Base-by-base conservation (phyloP, 768 basidiomycete genomes). In the Gymnopilus dilepis region DNA sequence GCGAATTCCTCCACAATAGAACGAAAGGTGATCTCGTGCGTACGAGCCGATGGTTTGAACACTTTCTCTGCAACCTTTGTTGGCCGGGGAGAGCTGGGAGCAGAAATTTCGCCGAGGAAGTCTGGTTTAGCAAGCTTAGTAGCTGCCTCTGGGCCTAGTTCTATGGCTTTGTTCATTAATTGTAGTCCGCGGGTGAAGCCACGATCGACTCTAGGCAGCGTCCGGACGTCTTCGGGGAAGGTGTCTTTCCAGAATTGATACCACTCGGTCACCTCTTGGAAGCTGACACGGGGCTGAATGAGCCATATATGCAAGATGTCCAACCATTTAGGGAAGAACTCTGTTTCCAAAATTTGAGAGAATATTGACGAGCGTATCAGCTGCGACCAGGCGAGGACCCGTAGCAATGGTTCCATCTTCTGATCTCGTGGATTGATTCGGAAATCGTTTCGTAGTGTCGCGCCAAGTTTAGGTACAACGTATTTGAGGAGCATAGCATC, bases 301-400 rank as follows among this genome's bases (percentile, higher is more conserved):
- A 99, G 88, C 97, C 97, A 99, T 45, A 94, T 76, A 70, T 96
- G 89, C 22, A 99, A 79, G 21, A 92, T 88, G 51, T 95, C 91
- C 61, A 99, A 81, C 95, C 96, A 99, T 72, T 97, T 97, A 4
- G 95, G 93, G 84, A 98, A 98, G 80, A 99, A 97, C 69, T 95
- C 94, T 5, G 84, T 83, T 72, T 97, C 93, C 64, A 99, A 77
- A 12, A 99, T 78, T 69, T 95, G 92, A 1, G 88, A 82, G 68
- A 97, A 83, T 62, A 97, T 84, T 4, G 91, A 87, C 0, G 86
- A 75, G 7, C 92, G 89, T 34, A 99, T 80, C 58, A 93, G 80
- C 31, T 78, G 72, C 11, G 82, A 79, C 97, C 97, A 99, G 1
- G 80, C 79, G 43, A 98, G 79, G 17, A 95, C 91, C 55, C 81